phyloP scores from a whole-genome alignment of 1,284 basidiomycete genomes.

The Austroboletus olivaceoglutinosus region DNA sequence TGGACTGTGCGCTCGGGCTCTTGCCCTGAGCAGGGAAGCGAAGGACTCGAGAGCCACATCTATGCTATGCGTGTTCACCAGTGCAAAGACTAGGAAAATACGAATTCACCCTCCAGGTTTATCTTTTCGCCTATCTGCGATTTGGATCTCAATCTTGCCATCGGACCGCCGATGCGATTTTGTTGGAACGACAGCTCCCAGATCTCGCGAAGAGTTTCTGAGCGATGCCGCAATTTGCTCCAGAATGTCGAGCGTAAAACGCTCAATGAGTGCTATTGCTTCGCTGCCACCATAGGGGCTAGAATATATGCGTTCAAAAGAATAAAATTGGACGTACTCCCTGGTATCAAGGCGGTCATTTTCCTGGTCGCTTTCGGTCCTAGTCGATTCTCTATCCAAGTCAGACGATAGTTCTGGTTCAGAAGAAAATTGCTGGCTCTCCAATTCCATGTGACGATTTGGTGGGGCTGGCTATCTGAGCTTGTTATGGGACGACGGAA shows the following conservation, averaged over 20 bases:
- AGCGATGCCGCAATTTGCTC: constrained; percentile 44
- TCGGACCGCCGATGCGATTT: constrained; percentile 17
- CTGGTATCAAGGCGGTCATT: constrained; percentile 1
- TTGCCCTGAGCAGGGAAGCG: constrained; percentile 35
- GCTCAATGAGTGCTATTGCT: constrained; percentile 44
- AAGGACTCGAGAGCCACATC: constrained; percentile 20
- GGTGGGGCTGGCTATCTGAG: too few relatives aligned
- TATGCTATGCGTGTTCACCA: constrained; percentile 13
- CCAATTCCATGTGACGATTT: constrained; percentile 1
- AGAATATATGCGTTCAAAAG: constrained; percentile 20
- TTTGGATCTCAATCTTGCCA: constrained; percentile 25
- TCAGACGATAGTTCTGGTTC: neutral
- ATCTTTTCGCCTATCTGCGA: constrained; percentile 28
- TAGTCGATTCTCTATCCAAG: neutral
- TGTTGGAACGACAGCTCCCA: neutral
- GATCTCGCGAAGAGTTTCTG: constrained; percentile 5
- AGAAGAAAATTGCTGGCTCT: neutral
- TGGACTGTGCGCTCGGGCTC: constrained; percentile 47
- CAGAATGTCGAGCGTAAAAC: constrained; percentile 51
- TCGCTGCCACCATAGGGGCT: constrained; percentile 18
- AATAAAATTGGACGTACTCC: constrained; percentile 6
- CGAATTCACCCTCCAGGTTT: constrained; percentile 15
- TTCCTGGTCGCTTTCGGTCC: constrained; percentile 14
- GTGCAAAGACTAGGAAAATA: neutral
- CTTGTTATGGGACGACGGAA: neutral